Evolutionary conservation across 805 yeast species (phyloP).

Genomic region (Lipomyces kockii): DNA sequence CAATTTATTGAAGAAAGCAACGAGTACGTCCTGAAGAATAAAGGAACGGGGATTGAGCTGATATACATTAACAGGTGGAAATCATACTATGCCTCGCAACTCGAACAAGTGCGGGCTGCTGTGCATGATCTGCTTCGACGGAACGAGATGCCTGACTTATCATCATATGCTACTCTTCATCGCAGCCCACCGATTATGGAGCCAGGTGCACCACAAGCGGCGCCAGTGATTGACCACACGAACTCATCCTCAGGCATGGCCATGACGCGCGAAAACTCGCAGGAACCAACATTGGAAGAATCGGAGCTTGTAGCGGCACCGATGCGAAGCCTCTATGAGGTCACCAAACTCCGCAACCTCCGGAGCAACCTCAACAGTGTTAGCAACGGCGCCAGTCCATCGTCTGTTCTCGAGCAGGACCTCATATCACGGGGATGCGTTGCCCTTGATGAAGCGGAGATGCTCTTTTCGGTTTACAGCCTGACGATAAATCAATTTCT

Average conservation of each 20-base stretch:
- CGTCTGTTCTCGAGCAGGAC: conserved; percentile 1
- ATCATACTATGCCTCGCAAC: not conserved
- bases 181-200: not conserved
- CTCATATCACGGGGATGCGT: not conserved
- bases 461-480: not conserved
- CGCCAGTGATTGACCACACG: not conserved
- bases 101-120: not conserved
- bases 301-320: conserved; percentile 5
- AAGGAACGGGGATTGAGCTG: not conserved
- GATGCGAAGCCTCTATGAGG: conserved; percentile 4
- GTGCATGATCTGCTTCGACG: not conserved
- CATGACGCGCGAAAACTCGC: not conserved
- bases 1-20: not conserved
- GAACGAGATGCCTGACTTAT: not conserved
- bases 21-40: not conserved
- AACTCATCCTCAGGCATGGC: not conserved
- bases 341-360: conserved; percentile 4
- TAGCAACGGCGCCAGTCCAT: not conserved
- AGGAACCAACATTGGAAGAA: not conserved
- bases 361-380: not conserved
- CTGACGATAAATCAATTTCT: conserved; percentile 3
- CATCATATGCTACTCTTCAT: not conserved
- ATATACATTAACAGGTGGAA: not conserved
- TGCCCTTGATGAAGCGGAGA: not conserved
- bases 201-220: not conserved